A percentile compares a stretch with the other conserved stretches of the same genome.
These are phyloP conservation scores for Linderniella brevidens DNA, from an alignment of 257 asterid species.

Conservation along the genomic window DNA sequence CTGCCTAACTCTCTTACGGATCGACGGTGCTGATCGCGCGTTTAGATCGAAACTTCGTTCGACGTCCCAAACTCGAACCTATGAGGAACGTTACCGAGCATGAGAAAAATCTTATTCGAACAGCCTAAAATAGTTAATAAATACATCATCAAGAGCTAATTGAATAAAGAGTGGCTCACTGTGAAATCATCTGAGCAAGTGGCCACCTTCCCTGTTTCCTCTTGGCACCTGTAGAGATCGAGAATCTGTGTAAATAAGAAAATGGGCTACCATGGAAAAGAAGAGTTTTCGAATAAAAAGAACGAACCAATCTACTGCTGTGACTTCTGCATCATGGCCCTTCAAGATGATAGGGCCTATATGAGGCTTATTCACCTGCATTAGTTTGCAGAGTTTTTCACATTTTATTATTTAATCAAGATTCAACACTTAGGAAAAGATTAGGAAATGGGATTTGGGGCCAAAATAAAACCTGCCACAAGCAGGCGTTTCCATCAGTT, in stretches of 20 bases:
- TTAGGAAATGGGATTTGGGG: slow-evolving; percentile 3
- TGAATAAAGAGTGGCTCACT: slow-evolving; percentile 29
- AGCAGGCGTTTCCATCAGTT: slow-evolving; percentile 84
- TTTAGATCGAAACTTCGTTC: slow-evolving; percentile 59
- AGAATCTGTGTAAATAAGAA: neutral
- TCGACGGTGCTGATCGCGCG: slow-evolving; percentile 65
- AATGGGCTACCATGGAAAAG: too few species aligned
- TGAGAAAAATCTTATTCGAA: slow-evolving; percentile 6
- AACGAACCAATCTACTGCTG: slow-evolving; percentile 79
- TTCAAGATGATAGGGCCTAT: slow-evolving; percentile 40
- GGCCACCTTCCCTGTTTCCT: slow-evolving; percentile 74
- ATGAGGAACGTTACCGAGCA: slow-evolving; percentile 3
- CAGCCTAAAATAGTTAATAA: neutral
- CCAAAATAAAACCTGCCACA: slow-evolving; percentile 61
- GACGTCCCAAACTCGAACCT: slow-evolving; percentile 81
- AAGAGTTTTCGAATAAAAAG: too few species aligned
- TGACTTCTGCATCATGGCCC: slow-evolving; percentile 88
- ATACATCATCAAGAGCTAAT: neutral
- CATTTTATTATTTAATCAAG: neutral
- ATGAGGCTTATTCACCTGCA: slow-evolving; percentile 63
- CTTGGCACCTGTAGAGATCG: slow-evolving; percentile 43
- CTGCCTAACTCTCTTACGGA: slow-evolving; percentile 56
- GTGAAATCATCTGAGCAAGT: slow-evolving; percentile 94
- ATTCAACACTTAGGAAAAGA: neutral
- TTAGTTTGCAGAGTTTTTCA: too few species aligned